phyloP scores from a whole-genome alignment of 805 yeast genomes.

The Cyberlindnera subsufficiens region DNA sequence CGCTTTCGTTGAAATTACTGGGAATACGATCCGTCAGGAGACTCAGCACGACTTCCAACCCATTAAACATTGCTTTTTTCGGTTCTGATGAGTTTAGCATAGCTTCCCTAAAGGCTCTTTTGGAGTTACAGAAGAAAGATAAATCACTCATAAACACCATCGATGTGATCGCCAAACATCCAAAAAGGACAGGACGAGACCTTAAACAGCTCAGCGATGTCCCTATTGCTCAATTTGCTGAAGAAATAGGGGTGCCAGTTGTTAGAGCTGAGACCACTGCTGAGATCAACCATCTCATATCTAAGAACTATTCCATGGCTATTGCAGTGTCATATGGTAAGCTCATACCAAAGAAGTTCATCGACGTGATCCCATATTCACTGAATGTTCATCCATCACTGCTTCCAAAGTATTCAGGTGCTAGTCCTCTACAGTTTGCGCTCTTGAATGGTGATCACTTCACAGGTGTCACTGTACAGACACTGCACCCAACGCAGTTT shows the following conservation, averaged over 20 bases:
- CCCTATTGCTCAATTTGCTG: slow-evolving; percentile 44
- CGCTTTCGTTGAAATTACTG: too few species aligned
- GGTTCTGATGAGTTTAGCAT: slow-evolving; percentile 75
- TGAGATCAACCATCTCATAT: slow-evolving; percentile 30
- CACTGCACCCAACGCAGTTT: slow-evolving; percentile 81
- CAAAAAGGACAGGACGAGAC: slow-evolving; percentile 62
- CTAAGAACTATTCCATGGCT: slow-evolving; percentile 47
- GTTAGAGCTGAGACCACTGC: slow-evolving; percentile 45
- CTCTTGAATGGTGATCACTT: slow-evolving; percentile 51
- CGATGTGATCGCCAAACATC: slow-evolving; percentile 57
- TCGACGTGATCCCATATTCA: slow-evolving; percentile 47
- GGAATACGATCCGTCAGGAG: background rate
- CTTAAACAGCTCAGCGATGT: slow-evolving; percentile 40
- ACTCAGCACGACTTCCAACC: background rate
- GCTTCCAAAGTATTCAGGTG: slow-evolving; percentile 77
- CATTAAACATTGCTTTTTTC: slow-evolving; percentile 51
- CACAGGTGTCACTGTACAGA: slow-evolving; percentile 88
- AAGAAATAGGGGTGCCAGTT: slow-evolving; percentile 28
- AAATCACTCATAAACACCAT: slow-evolving; percentile 28
- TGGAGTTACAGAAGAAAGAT: slow-evolving; percentile 19
- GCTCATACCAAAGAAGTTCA: slow-evolving; percentile 61
- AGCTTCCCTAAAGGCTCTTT: slow-evolving; percentile 38
- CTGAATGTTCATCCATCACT: slow-evolving; percentile 91
- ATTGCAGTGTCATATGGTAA: slow-evolving; percentile 92
- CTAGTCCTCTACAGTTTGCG: slow-evolving; percentile 85